Evolutionary conservation across 176 grass and related monocot genomes (phyloP), one percentile per base, ranked within the genome.

Genomic region (Avena sativa): DNA sequence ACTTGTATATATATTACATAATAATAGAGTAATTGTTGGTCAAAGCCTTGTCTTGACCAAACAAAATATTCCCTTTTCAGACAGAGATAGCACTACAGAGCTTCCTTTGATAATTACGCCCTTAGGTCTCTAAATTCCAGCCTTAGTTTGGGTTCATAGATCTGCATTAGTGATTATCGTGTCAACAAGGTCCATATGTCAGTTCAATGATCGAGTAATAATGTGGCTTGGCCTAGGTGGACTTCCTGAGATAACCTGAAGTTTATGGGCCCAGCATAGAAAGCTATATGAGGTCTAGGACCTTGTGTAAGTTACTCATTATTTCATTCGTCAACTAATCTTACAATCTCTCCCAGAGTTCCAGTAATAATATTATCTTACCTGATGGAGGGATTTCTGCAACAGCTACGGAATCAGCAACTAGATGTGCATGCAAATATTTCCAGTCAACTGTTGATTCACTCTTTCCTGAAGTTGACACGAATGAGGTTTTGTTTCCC

Each of bases 341-440:
- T 63, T 72, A 8, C 30, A 73, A 53, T 16, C 21, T 83, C 20
- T 83, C 71, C 8, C 79, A 90, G 89, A 81, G 51, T 88, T 85
- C 81, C 62, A 76, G 67, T 73, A 85, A 88, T 36, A 81, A 88
- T 52, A 56, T 76, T 19, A 63, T 23, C 67, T 81, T 88, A 53
- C 69, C 76, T 70, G 81, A 76, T 88, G 89, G 69, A 81, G 73
- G 79, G 13, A 86, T 98, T 88, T 88, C 96, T 8, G 59, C 82
- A 79, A 23, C 81, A 76, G 73, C 88, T 76, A 74, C 84, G 48
- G 57, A 87, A 81, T 88, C 68, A 19, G 76, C 69, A 14, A 90
- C 92, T 84, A 89, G 49, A 88, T 85, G 71, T 89, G 86, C 93
- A 81, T 92, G 93, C 80, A 91, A 83, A 84, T 89, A 74, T 57